Evolutionary conservation across 352 stramenopile species (phyloP).

Genomic region (Pythium sp.): DNA sequence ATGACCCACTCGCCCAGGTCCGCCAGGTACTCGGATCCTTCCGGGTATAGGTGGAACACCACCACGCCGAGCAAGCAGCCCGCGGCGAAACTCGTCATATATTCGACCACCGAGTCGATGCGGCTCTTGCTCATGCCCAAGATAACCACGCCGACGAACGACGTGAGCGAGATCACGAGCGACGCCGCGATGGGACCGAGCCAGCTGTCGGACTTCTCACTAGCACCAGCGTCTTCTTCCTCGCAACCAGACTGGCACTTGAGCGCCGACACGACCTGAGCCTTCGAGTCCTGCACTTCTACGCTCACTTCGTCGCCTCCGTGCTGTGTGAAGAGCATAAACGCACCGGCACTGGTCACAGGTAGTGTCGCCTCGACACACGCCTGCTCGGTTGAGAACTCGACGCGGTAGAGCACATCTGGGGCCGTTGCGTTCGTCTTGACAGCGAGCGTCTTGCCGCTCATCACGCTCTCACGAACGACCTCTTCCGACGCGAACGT

Average conservation of each 20-base stretch:
- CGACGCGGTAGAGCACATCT: constrained; percentile 25
- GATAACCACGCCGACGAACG: constrained; percentile 26
- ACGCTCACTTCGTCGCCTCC: constrained; percentile 19
- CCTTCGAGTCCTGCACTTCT: neutral
- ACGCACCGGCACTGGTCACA: constrained; percentile 10
- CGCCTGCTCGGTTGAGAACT: constrained; percentile 15
- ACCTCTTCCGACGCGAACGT: constrained; percentile 17
- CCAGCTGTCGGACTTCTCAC: constrained; percentile 11
- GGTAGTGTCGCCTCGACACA: constrained; percentile 19
- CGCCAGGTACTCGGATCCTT: constrained; percentile 26
- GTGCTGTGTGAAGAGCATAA: constrained; percentile 28
- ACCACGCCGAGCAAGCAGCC: constrained; percentile 35
- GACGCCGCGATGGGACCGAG: constrained; percentile 21
- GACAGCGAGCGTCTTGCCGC: neutral
- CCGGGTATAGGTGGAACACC: constrained; percentile 34
- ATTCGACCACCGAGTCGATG: constrained; percentile 26
- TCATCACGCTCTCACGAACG: constrained; percentile 5
- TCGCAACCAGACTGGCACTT: constrained; percentile 12
- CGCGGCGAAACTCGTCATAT: constrained; percentile 29
- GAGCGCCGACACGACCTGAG: neutral
- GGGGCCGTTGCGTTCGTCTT: constrained; percentile 1
- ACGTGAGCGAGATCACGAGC: constrained; percentile 25
- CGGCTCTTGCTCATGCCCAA: constrained; percentile 21
- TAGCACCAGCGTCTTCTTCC: neutral
- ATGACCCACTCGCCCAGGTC: constrained; percentile 29